Conservation (phyloP, 768 basidiomycete genomes). For the Cyclocybe cylindracea region DNA sequence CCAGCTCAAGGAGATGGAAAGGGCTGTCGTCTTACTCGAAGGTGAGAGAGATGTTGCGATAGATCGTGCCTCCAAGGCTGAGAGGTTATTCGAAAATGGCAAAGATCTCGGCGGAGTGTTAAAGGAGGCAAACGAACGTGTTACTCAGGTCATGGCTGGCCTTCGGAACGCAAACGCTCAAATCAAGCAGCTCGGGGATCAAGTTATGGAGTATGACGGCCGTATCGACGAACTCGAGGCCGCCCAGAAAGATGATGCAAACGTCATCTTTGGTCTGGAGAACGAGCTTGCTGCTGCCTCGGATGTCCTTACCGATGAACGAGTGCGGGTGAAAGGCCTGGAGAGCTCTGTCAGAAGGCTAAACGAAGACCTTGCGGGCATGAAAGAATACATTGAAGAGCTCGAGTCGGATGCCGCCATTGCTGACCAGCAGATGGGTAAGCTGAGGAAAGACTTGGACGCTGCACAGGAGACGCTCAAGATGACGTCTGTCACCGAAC, state of each 20-base stretch:
- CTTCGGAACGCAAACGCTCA: constrained; percentile 60
- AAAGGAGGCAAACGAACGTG: constrained; percentile 62
- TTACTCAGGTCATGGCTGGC: constrained; percentile 56
- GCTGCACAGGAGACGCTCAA: constrained; percentile 46
- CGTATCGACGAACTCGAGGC: constrained; percentile 58
- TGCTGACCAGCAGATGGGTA: constrained; percentile 52
- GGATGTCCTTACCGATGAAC: constrained; percentile 38
- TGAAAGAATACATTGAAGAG: constrained; percentile 55
- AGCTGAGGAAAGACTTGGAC: constrained; percentile 57
- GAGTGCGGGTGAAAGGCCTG: constrained; percentile 24
- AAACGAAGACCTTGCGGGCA: constrained; percentile 46
- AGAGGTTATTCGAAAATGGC: constrained; percentile 60
- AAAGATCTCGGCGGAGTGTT: constrained; percentile 71
- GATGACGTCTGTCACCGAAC: constrained; percentile 43
- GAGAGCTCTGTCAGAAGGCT: constrained; percentile 38
- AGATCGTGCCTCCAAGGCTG: constrained; percentile 65
- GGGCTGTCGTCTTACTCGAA: constrained; percentile 42
- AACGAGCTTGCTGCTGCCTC: constrained; percentile 38
- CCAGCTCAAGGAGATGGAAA: constrained; percentile 47
- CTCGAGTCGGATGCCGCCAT: constrained; percentile 60
- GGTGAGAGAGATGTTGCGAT: constrained; percentile 56
- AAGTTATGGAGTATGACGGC: constrained; percentile 51
- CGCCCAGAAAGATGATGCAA: constrained; percentile 55
- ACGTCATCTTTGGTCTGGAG: constrained; percentile 43
- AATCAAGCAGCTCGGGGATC: constrained; percentile 63